Conservation (phyloP, 2,329 filamentous ascomycete species). For the Paecilomyces sp. region DNA sequence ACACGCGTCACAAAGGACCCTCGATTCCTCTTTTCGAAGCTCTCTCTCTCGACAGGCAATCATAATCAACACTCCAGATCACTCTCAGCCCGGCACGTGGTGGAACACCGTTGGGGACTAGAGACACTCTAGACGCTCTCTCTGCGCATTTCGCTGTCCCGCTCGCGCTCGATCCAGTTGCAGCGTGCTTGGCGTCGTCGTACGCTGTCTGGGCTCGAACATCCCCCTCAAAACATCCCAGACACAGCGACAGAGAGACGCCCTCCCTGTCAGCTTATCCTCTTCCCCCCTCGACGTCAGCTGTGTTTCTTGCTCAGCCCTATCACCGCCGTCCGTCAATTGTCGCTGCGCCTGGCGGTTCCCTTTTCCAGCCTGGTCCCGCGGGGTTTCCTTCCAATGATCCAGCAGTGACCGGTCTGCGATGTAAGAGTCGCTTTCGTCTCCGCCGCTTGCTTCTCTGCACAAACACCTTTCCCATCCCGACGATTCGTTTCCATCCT, state of each 20-base stretch:
- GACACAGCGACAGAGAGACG: background rate
- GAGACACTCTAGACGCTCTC: background rate
- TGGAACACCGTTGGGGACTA: background rate
- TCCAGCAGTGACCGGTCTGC: background rate
- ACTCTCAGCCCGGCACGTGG: background rate
- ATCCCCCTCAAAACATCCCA: background rate
- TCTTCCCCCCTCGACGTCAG: background rate
- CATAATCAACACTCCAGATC: too few relatives aligned
- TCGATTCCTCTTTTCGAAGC: too few relatives aligned
- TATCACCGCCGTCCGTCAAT: background rate
- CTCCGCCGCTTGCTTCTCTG: background rate
- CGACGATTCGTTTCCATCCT: background rate
- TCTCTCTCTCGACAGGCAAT: too few relatives aligned
- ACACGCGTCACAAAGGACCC: background rate
- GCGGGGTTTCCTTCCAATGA: background rate
- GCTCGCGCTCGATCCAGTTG: background rate
- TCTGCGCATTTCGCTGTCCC: background rate
- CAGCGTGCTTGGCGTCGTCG: background rate
- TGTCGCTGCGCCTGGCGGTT: background rate
- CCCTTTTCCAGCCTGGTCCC: background rate
- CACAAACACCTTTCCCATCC: background rate
- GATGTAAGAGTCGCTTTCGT: background rate
- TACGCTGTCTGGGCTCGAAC: background rate
- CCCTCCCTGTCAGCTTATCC: background rate
- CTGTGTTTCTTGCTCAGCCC: background rate